Base-by-base conservation (phyloP, 1,284 basidiomycete species). In the Amylostereum chailletii region DNA sequence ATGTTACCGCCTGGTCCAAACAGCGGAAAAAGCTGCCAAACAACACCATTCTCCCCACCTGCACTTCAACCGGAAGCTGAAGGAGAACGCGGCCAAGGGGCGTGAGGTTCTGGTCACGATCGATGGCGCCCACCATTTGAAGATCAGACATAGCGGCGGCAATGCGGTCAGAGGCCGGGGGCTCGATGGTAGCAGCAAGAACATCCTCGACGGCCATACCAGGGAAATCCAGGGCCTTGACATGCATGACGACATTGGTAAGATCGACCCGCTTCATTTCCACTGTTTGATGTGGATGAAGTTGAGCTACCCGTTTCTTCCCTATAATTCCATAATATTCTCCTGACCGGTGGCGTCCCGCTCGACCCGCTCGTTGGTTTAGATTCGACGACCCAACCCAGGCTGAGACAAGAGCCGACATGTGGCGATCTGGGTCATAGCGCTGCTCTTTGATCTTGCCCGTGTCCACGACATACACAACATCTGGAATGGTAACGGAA, bases 211-310 rank as follows among this genome's bases (percentile, higher is more conserved):
- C 90, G 34, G 80, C 71, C 81, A 94, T 84, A 46, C 83, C 83
- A 4, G 92, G 89, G 64, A 97, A 90, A 61, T 94, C 86, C 43
- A 97, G 77, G n/a, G 94, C 94, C 62, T 96, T 98, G 68, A 98
- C 83, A 64, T 95, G 94, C 94, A 96, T 94, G 31, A 93, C 90
- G 47, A 94, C 86, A 61, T 93, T 91, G 64, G 83, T 92, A 58
- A 94, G 65, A 66, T 94, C 90, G n/a, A 86, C 82, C 33, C 94
- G 80, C 68, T 93, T 94, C 93, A 98, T 98, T 69, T 97, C 94
- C 38, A 97, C 94, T 0, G 85, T 86, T 66, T 94, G 92, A 62
- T 96, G 86, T 34, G 90, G 78, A 52, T 83, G 77, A 42, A 97
- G 74, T 9, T 72, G 68, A 19, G 75, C 70, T 19, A 84, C 78